Conservation (phyloP, 2,329 filamentous ascomycete species). For the Paraphaeosphaeria minitans region DNA sequence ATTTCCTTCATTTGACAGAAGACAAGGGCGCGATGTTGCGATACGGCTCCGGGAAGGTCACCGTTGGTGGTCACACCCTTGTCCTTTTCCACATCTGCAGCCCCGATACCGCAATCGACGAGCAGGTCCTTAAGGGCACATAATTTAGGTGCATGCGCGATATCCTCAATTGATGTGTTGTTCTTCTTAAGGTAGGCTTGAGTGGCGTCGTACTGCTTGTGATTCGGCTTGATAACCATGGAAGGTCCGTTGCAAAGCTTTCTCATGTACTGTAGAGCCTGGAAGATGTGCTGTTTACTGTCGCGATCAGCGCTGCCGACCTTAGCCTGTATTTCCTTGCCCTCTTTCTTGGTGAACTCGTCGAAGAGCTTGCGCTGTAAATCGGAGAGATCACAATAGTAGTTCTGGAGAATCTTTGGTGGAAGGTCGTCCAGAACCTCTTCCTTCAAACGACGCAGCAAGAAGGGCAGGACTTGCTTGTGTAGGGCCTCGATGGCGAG, state of each 20-base stretch:
- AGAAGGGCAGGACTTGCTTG: slow-evolving; percentile 96
- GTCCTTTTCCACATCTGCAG: slow-evolving; percentile 49
- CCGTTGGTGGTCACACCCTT: slow-evolving; percentile 56
- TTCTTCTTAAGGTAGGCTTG: slow-evolving; percentile 79
- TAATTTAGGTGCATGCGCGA: slow-evolving; percentile 88
- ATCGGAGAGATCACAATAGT: slow-evolving; percentile 97
- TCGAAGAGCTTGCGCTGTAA: slow-evolving; percentile 95
- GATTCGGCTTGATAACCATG: slow-evolving; percentile 91
- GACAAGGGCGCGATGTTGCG: slow-evolving; percentile 91
- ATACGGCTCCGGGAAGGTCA: slow-evolving; percentile 79
- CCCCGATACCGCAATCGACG: slow-evolving; percentile 97
- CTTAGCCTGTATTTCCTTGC: slow-evolving; percentile 83
- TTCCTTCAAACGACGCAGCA: slow-evolving; percentile 94
- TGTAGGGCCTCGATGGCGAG: slow-evolving; percentile 97
- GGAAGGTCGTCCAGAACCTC: slow-evolving; percentile 95
- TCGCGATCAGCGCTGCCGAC: slow-evolving; percentile 82
- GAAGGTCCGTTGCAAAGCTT: slow-evolving; percentile 98
- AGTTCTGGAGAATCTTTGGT: slow-evolving; percentile 98
- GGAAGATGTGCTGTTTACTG: slow-evolving; percentile 98
- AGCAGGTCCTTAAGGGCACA: slow-evolving; percentile 86
- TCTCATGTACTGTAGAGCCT: slow-evolving; percentile 98
- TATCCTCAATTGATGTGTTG: slow-evolving; percentile 81
- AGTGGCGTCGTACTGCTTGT: slow-evolving; percentile 87
- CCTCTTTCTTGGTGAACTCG: slow-evolving; percentile 92
- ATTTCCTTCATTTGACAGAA: slow-evolving; percentile 99